Conservation (phyloP, 2,329 filamentous ascomycete species). For the Teratosphaeria epicoccoides region DNA sequence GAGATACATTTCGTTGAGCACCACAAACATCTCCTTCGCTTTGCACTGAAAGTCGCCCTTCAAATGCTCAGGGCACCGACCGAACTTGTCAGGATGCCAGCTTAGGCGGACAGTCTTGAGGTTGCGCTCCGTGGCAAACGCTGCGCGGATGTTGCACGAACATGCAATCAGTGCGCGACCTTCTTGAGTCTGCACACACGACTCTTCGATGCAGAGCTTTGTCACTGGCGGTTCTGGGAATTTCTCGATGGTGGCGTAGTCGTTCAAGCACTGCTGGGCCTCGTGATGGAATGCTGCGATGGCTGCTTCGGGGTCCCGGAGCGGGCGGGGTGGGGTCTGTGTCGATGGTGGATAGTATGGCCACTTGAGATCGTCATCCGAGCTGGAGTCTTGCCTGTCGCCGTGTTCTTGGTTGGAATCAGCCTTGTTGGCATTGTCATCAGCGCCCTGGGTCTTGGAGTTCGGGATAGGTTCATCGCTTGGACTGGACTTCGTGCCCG, state of each 20-base stretch:
- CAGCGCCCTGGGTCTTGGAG: neutral
- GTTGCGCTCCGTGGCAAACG: neutral
- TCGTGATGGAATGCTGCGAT: neutral
- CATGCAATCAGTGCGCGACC: neutral
- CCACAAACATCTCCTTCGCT: slow-evolving; percentile 13
- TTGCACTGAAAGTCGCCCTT: slow-evolving; percentile 5
- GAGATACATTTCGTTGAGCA: slow-evolving; percentile 5
- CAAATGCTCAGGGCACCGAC: neutral
- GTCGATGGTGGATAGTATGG: neutral
- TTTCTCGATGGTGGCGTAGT: neutral
- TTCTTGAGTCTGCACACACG: neutral
- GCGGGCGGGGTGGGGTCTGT: neutral
- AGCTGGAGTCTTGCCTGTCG: neutral
- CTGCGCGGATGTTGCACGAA: neutral
- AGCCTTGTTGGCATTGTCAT: neutral
- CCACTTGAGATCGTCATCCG: neutral
- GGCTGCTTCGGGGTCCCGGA: neutral
- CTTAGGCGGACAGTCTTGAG: neutral
- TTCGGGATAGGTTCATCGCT: neutral
- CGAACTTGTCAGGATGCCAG: slow-evolving; percentile 6
- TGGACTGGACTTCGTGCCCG: neutral
- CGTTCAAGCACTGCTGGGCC: neutral
- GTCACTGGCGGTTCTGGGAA: neutral
- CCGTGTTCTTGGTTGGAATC: neutral
- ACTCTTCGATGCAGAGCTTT: neutral